phyloP scores from a whole-genome alignment of 495 filamentous ascomycete species.

The Pyrenula massariospora region DNA sequence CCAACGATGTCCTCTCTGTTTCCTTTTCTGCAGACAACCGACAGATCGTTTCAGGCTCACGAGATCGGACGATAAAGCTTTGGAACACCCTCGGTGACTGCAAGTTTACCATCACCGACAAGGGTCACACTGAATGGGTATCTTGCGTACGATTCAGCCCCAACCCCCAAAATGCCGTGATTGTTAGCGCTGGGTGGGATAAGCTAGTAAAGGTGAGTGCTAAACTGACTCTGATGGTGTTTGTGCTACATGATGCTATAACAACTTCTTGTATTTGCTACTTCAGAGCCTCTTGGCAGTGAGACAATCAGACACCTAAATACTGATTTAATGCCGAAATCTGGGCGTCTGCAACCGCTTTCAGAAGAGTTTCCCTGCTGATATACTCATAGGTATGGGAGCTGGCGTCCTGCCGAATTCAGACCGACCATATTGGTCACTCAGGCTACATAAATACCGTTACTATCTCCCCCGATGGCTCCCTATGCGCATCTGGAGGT shows the following conservation, averaged over 20 bases:
- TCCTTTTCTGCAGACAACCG: constrained; percentile 99
- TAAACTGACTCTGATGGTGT: neutral
- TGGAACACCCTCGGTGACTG: constrained; percentile 99
- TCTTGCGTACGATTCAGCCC: constrained; percentile 99
- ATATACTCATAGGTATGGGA: constrained; percentile 75
- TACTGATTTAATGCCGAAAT: constrained; percentile 59
- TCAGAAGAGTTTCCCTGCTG: constrained; percentile 1
- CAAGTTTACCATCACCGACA: constrained; percentile 99
- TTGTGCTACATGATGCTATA: constrained; percentile 71
- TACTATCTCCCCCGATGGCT: constrained; percentile 98
- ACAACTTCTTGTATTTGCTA: constrained; percentile 99
- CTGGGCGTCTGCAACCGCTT: too few relatives aligned
- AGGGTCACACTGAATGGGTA: constrained; percentile 99
- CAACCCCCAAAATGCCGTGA: constrained; percentile 99
- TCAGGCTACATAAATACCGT: constrained; percentile 99
- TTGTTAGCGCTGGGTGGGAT: constrained; percentile 98
- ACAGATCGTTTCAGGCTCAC: constrained; percentile 98
- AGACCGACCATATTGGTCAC: constrained; percentile 99
- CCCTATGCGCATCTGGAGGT: constrained; percentile 96
- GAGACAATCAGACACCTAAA: constrained; percentile 91
- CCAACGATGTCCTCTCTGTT: constrained; percentile 98
- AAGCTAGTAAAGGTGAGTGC: constrained; percentile 97
- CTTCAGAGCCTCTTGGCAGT: constrained; percentile 97
- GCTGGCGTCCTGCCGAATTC: constrained; percentile 95
- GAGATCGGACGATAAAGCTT: constrained; percentile 98